These are phyloP conservation scores for Cyamopsis tetragonoloba DNA, from an alignment of 306 rosid species.

Conservation along the genomic window DNA sequence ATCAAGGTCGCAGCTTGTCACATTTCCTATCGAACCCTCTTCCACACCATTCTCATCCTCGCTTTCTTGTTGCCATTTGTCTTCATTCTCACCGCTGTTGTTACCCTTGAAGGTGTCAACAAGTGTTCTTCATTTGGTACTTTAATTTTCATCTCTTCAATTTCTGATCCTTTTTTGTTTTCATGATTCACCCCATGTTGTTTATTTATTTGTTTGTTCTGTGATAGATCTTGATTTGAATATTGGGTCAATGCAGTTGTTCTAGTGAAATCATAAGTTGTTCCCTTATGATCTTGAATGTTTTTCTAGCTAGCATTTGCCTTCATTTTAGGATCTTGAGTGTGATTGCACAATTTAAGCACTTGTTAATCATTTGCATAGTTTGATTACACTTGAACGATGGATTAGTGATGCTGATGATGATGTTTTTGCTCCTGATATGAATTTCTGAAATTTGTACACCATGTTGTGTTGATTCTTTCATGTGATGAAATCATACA, in stretches of 20 bases:
- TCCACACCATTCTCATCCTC: slow-evolving; percentile 96
- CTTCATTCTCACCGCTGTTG: slow-evolving; percentile 98
- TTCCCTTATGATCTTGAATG: neutral
- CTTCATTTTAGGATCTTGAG: slow-evolving; percentile 22
- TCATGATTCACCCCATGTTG: too few relatives aligned
- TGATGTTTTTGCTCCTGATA: neutral
- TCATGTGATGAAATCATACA: neutral
- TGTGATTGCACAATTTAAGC: neutral
- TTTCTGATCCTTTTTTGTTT: neutral
- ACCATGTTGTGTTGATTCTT: slow-evolving; percentile 2
- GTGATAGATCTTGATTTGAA: slow-evolving; percentile 39
- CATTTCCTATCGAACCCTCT: slow-evolving; percentile 94
- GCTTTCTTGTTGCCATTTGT: slow-evolving; percentile 96
- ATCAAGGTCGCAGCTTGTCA: slow-evolving; percentile 99
- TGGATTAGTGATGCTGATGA: neutral
- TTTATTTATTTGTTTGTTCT: slow-evolving; percentile 12
- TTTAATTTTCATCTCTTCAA: slow-evolving; percentile 13
- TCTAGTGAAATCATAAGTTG: slow-evolving; percentile 8
- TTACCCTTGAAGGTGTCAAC: slow-evolving; percentile 99
- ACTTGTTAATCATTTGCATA: neutral
- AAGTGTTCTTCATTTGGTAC: slow-evolving; percentile 99
- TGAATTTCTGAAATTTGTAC: neutral
- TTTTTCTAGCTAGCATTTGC: neutral
- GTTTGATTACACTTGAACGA: slow-evolving; percentile 1
- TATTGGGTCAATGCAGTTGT: neutral